Percentiles rank a stretch among this genome's conserved stretches.
Conservation (phyloP, 1,284 basidiomycete species). For the Somion occarium region DNA sequence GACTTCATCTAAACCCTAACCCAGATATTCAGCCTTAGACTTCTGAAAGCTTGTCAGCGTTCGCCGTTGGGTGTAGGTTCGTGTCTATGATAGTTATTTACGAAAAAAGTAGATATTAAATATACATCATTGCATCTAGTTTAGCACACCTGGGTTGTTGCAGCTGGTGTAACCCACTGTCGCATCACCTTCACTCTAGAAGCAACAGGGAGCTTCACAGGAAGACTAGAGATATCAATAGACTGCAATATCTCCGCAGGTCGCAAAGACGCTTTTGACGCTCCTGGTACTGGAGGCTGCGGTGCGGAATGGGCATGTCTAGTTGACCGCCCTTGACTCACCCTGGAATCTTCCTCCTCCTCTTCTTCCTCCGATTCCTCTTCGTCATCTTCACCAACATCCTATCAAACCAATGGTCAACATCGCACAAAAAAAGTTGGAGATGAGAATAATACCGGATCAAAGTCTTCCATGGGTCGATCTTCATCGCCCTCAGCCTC, state of each 20-base stretch:
- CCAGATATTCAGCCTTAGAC: not conserved
- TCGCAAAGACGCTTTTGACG: not conserved
- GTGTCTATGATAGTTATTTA: conserved; percentile 13
- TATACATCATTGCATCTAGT: conserved; percentile 1
- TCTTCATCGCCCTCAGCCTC: conserved; percentile 64
- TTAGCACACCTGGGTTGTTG: not conserved
- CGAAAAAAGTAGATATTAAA: conserved; percentile 4
- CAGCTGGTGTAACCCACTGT: not conserved
- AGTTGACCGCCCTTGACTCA: not conserved
- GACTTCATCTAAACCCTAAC: not conserved
- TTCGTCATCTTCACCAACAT: conserved; percentile 61
- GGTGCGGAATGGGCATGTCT: not conserved
- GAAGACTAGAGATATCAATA: too few relatives aligned
- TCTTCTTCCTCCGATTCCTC: conserved; percentile 55
- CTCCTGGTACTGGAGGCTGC: not conserved
- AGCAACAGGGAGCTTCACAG: not conserved
- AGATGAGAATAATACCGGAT: conserved; percentile 48
- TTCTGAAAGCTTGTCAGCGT: too few relatives aligned
- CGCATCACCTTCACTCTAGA: conserved; percentile 3
- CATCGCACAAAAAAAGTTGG: not conserved
- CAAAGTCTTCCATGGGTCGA: conserved; percentile 78
- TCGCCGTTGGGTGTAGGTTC: too few relatives aligned
- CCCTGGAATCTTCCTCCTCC: conserved; percentile 35
- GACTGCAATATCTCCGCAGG: not conserved
- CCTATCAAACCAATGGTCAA: conserved; percentile 28